phyloP scores from a whole-genome alignment of 106 monocot genomes.

The Apostasia shenzhenica region DNA sequence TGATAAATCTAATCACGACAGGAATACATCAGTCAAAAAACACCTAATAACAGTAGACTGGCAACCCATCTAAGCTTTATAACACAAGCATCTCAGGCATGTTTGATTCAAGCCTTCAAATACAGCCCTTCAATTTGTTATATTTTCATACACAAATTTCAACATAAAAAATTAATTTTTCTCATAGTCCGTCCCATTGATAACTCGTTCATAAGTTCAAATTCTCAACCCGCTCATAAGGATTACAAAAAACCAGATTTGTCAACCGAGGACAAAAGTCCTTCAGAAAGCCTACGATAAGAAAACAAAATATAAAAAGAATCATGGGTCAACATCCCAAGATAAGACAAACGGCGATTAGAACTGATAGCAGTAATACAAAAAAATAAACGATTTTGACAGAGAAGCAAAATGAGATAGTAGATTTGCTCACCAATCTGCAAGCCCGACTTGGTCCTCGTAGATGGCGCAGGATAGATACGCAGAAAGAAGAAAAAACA shows the following conservation, averaged over 20 bases:
- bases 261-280: not conserved
- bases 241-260: too few relatives aligned
- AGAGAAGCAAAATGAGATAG: not conserved
- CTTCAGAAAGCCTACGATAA: not conserved
- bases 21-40: not conserved
- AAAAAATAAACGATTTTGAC: not conserved
- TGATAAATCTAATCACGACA: not conserved
- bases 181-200: too few relatives aligned
- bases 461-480: slow-evolving; percentile 39
- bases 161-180: not conserved
- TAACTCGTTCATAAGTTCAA: too few relatives aligned
- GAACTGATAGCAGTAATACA: not conserved
- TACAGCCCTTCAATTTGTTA: not conserved
- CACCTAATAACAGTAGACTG: not conserved
- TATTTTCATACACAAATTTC: not conserved
- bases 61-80: too few relatives aligned
- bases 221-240: too few relatives aligned
- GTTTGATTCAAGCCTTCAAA: not conserved
- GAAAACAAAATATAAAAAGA: not conserved
- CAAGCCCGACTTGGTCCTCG: slow-evolving; percentile 92
- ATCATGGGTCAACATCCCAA: not conserved
- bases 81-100: not conserved
- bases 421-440: slow-evolving; percentile 56
- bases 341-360: not conserved
- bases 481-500: slow-evolving; percentile 27